These are phyloP conservation scores for Naganishia antarctica DNA, from an alignment of 768 basidiomycete species.

Conservation along the genomic window DNA sequence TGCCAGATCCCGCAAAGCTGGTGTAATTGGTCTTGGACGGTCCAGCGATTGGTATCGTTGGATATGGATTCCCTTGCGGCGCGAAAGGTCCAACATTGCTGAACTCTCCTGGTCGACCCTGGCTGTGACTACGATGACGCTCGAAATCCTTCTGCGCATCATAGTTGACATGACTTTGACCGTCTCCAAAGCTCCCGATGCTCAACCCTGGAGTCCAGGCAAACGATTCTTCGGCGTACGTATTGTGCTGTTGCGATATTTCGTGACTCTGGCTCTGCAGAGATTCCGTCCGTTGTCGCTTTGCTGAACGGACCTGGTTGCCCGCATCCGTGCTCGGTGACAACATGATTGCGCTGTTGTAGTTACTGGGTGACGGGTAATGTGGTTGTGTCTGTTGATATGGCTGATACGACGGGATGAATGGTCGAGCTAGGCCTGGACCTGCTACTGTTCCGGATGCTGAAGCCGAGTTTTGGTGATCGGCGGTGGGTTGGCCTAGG, in stretches of 20 bases:
- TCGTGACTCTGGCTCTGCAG: not conserved
- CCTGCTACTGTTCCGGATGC: no score
- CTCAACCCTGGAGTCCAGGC: not conserved
- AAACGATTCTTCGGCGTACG: not conserved
- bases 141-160: not conserved
- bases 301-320: not conserved
- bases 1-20: not conserved
- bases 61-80: not conserved
- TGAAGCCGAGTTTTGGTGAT: no score
- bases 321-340: not conserved
- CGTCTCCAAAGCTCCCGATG: not conserved
- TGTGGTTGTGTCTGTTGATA: not conserved
- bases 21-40: not conserved
- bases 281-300: slow-evolving; percentile 9
- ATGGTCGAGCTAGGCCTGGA: not conserved
- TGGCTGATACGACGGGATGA: not conserved
- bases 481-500: not conserved
- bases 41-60: no score
- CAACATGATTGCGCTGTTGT: not conserved
- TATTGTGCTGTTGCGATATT: not conserved
- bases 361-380: not conserved
- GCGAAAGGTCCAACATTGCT: no score
- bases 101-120: no score
- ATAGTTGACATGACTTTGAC: not conserved
- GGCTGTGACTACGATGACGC: not conserved